These are phyloP conservation scores for Podaxis sp. DNA, from an alignment of 768 basidiomycete genomes.

Conservation along the genomic window DNA sequence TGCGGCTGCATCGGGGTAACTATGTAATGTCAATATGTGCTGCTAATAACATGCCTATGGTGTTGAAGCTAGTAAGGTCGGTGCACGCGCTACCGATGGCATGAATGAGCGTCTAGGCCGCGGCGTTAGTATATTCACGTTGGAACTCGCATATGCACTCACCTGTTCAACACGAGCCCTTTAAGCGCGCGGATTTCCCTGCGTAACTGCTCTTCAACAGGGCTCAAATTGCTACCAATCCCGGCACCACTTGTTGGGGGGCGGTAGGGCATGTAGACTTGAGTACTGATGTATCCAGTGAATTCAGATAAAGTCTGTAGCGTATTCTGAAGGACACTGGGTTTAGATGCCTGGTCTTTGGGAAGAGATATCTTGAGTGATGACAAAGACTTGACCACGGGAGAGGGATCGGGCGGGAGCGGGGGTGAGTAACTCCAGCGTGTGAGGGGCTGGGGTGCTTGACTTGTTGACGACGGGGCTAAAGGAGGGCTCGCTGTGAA, in stretches of 20 bases:
- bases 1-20: background rate
- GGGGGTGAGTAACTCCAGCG: conserved; percentile 44
- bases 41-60: conserved; percentile 4
- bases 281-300: conserved; percentile 77
- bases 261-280: conserved; percentile 59
- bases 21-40: background rate
- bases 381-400: conserved; percentile 36
- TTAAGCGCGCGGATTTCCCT: conserved; percentile 78
- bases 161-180: conserved; percentile 77
- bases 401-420: conserved; percentile 33
- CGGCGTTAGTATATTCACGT: background rate
- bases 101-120: conserved; percentile 41
- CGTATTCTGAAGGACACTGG: conserved; percentile 54
- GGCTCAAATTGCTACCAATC: conserved; percentile 26
- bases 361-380: conserved; percentile 38
- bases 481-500: conserved; percentile 41
- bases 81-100: conserved; percentile 29
- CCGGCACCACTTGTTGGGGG: conserved; percentile 28
- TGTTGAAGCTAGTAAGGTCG: conserved; percentile 15
- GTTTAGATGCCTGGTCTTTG: conserved; percentile 27
- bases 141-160: conserved; percentile 22
- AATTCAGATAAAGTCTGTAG: conserved; percentile 68
- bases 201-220: conserved; percentile 67
- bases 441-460: conserved; percentile 18
- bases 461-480: conserved; percentile 22